These are phyloP conservation scores for Capsicum pubescens DNA, from an alignment of 257 asterid genomes.

Conservation along the genomic window DNA sequence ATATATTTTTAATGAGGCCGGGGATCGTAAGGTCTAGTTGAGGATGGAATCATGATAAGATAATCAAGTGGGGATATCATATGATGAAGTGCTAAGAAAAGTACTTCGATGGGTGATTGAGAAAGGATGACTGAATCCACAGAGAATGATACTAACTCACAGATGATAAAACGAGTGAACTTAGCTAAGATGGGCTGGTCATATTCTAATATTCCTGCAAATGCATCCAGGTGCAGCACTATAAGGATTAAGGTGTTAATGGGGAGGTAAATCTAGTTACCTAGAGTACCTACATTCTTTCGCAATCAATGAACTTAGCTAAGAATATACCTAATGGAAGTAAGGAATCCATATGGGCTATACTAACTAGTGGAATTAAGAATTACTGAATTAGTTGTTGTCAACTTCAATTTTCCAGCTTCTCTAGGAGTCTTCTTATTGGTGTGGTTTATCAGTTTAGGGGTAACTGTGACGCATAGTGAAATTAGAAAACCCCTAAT, in stretches of 20 bases:
- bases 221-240: slow-evolving; percentile 9
- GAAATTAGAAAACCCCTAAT: not conserved
- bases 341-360: not conserved
- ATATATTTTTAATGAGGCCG: not conserved
- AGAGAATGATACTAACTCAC: not conserved
- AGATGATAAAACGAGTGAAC: not conserved
- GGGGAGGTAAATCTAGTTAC: not conserved
- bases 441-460: not conserved
- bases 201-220: not conserved
- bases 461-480: not conserved
- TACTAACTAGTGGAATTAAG: not conserved
- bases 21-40: not conserved
- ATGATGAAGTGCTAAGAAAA: not conserved
- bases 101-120: not conserved
- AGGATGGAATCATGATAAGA: not conserved
- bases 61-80: not conserved
- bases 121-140: not conserved
- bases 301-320: not conserved
- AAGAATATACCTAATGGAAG: not conserved
- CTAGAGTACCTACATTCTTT: not conserved
- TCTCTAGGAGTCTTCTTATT: not conserved
- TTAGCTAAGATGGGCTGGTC: not conserved
- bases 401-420: not conserved
- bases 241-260: not conserved
- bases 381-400: not conserved